A percentile compares a stretch with the other conserved stretches of the same genome.
Evolutionary conservation across 2,329 filamentous ascomycete genomes (phyloP).

Genomic region (Fusarium bulbicola): DNA sequence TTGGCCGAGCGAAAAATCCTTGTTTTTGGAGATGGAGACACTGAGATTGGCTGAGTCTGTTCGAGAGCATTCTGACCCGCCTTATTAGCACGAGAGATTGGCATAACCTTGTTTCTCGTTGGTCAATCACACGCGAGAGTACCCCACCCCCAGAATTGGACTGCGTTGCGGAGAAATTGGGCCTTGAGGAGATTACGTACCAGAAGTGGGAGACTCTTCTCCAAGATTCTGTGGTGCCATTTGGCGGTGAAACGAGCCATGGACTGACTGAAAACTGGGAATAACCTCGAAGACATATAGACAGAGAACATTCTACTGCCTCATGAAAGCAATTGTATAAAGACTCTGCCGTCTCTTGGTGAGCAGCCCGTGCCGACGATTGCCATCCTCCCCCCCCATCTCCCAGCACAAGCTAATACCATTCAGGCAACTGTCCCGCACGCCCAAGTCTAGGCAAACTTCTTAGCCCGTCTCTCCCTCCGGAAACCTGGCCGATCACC

Average conservation of each 20-base stretch:
- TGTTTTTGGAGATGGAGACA: neutral
- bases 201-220: neutral
- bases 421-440: neutral
- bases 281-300: accelerated
- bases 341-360: neutral
- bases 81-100: constrained; percentile 9
- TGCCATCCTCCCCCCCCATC: constrained; percentile 8
- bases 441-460: neutral
- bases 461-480: neutral
- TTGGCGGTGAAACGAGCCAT: neutral
- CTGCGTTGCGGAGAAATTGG: constrained; percentile 14
- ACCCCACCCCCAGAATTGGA: constrained; percentile 13
- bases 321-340: neutral
- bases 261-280: neutral
- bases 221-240: constrained; percentile 4
- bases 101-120: neutral
- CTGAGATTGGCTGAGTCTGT: neutral
- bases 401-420: neutral
- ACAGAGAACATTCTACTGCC: neutral
- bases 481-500: neutral
- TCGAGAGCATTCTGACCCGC: constrained; percentile 13
- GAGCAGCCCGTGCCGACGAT: neutral
- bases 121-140: neutral
- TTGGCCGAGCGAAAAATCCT: constrained; percentile 2
- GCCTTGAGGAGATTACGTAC: neutral